Conservation (phyloP, 106 monocot species). For the Agapanthus africanus region DNA sequence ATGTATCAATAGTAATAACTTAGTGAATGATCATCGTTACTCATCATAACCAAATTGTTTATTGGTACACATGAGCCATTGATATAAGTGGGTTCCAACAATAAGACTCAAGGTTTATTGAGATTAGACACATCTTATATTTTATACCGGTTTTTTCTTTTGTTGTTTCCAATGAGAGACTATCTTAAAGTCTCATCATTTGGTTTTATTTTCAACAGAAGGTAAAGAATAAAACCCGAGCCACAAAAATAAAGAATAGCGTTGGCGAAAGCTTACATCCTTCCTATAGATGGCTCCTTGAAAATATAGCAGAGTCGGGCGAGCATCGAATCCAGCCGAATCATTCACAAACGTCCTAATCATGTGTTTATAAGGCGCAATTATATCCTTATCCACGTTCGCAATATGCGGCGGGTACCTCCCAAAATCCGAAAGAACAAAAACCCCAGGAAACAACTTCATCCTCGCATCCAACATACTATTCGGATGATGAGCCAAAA, state of each 20-base stretch:
- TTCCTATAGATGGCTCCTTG: conserved; percentile 89
- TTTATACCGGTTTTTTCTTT: too few species aligned
- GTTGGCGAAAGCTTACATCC: conserved; percentile 59
- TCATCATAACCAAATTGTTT: not conserved
- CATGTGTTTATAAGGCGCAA: conserved; percentile 79
- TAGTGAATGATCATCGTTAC: not conserved
- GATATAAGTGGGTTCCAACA: too few species aligned
- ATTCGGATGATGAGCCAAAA: conserved; percentile 85
- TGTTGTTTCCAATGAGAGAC: too few species aligned
- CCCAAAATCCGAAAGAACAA: conserved; percentile 81
- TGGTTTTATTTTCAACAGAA: too few species aligned
- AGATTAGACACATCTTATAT: too few species aligned
- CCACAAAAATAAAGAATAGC: not conserved
- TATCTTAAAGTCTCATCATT: too few species aligned
- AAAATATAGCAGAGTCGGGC: conserved; percentile 68
- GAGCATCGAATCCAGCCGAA: conserved; percentile 43
- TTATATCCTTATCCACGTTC: conserved; percentile 75
- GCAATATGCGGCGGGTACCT: conserved; percentile 70
- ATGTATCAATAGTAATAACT: not conserved
- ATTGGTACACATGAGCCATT: too few species aligned
- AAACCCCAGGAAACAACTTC: conserved; percentile 63
- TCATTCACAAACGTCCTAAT: conserved; percentile 46
- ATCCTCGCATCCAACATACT: conserved; percentile 61
- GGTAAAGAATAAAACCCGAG: not conserved
- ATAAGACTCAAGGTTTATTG: too few species aligned